A percentile compares a stretch with the other conserved stretches of the same genome.
Evolutionary conservation across 495 filamentous ascomycete species (phyloP).

Genomic region (Chaetomium fimeti): DNA sequence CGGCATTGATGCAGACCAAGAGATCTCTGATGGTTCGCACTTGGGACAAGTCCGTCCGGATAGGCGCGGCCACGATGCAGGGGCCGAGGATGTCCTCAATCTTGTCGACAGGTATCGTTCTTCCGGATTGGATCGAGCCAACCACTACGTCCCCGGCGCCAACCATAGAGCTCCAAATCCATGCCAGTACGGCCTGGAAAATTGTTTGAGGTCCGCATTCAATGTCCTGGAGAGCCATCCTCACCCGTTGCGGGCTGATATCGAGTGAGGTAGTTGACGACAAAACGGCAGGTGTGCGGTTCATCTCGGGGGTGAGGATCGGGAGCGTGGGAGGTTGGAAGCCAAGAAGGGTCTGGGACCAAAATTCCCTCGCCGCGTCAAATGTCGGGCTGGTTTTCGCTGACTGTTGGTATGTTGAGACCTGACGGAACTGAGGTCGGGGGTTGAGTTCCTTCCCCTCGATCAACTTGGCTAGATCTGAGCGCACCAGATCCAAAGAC

Average conservation of each 20-base stretch:
- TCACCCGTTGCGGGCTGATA: slow-evolving; percentile 22
- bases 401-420: slow-evolving; percentile 46
- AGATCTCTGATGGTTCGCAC: slow-evolving; percentile 56
- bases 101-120: slow-evolving; percentile 61
- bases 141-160: slow-evolving; percentile 68
- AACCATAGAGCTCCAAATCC: slow-evolving; percentile 60
- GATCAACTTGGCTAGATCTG: slow-evolving; percentile 56
- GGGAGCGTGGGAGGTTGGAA: slow-evolving; percentile 44
- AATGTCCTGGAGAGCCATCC: slow-evolving; percentile 14
- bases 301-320: slow-evolving; percentile 35
- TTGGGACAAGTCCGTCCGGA: slow-evolving; percentile 54
- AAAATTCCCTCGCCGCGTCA: slow-evolving; percentile 49
- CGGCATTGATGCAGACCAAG: slow-evolving; percentile 56
- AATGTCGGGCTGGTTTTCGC: slow-evolving; percentile 19
- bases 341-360: slow-evolving; percentile 53
- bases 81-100: slow-evolving; percentile 74
- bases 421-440: slow-evolving; percentile 53
- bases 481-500: slow-evolving; percentile 70
- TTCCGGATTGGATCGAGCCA: slow-evolving; percentile 73
- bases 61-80: slow-evolving; percentile 65
- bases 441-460: slow-evolving; percentile 23
- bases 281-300: slow-evolving; percentile 13
- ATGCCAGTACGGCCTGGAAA: slow-evolving; percentile 68
- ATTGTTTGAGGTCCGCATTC: slow-evolving; percentile 55
- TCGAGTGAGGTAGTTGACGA: slow-evolving; percentile 28